Evolutionary conservation across 2,329 filamentous ascomycete species (phyloP).

Genomic region (Neurospora crassa): DNA sequence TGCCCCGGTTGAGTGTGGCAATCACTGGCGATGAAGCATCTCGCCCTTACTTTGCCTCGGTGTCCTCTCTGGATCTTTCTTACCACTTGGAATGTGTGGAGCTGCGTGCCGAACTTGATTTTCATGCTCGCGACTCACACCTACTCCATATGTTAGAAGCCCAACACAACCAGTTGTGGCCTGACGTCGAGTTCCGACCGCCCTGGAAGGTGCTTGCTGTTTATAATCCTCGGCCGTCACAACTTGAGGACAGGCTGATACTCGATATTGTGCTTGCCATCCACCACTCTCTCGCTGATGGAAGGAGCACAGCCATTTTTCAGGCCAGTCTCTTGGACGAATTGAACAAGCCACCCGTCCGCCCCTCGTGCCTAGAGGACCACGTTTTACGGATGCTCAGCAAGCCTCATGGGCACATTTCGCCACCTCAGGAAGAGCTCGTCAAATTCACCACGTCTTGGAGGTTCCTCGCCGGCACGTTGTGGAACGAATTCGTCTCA

Average conservation of each 20-base stretch:
- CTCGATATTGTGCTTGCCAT: slow-evolving; percentile 36
- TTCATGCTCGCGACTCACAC: slow-evolving; percentile 21
- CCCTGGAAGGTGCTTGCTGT: slow-evolving; percentile 39
- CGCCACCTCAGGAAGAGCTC: slow-evolving; percentile 30
- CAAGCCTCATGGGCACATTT: slow-evolving; percentile 18
- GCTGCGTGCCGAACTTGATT: slow-evolving; percentile 6
- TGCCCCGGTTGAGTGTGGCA: slow-evolving; percentile 39
- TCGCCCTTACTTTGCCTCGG: slow-evolving; percentile 32
- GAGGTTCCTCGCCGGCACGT: slow-evolving; percentile 28
- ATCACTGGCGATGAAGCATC: slow-evolving; percentile 36
- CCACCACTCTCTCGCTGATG: slow-evolving; percentile 46
- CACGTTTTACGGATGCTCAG: slow-evolving; percentile 24
- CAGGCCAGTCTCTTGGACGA: slow-evolving; percentile 36
- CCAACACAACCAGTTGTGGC: slow-evolving; percentile 33
- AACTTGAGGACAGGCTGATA: slow-evolving; percentile 15
- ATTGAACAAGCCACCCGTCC: slow-evolving; percentile 22
- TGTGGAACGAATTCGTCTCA: slow-evolving; percentile 33
- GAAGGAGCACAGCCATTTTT: slow-evolving; percentile 37
- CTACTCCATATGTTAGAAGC: slow-evolving; percentile 26
- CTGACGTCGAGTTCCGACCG: slow-evolving; percentile 28
- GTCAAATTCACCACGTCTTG: slow-evolving; percentile 31
- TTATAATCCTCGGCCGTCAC: slow-evolving; percentile 12
- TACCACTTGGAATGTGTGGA: slow-evolving; percentile 30
- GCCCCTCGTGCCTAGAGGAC: slow-evolving; percentile 11
- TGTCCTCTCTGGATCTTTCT: slow-evolving; percentile 32